Evolutionary conservation across 1,139 yeast genomes (phyloP).

Genomic region (Sugiyamaella paludigena): DNA sequence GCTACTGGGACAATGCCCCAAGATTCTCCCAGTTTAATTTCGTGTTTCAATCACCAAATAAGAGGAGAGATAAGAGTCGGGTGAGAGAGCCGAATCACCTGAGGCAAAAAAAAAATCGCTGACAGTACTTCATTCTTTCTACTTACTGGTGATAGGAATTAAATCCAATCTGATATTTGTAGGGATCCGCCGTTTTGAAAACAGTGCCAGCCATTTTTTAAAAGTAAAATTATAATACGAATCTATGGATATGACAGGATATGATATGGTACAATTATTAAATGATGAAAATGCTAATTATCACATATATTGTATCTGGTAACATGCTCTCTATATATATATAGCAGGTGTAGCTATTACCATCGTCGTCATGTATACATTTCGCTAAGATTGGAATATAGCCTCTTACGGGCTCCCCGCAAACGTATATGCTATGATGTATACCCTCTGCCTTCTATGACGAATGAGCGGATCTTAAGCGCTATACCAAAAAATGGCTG

Average conservation of each 20-base stretch:
- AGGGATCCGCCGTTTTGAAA: slow-evolving; percentile 26
- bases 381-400: not conserved
- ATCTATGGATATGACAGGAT: no score
- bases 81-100: no score
- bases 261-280: not conserved
- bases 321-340: not conserved
- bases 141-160: slow-evolving; percentile 29
- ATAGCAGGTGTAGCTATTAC: not conserved
- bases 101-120: no score
- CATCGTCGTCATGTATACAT: not conserved
- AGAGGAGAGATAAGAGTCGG: no score
- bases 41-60: no score
- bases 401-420: not conserved
- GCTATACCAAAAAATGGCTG: no score
- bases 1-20: no score
- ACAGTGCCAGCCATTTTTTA: slow-evolving; percentile 21
- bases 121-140: not conserved
- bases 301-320: not conserved
- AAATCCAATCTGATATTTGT: slow-evolving; percentile 28
- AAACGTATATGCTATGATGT: not conserved
- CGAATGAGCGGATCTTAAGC: no score
- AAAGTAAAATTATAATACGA: not conserved
- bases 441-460: no score
- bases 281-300: no score
- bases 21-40: no score